Base-by-base conservation (phyloP, 768 basidiomycete genomes). In the Leccinum rimulosum region DNA sequence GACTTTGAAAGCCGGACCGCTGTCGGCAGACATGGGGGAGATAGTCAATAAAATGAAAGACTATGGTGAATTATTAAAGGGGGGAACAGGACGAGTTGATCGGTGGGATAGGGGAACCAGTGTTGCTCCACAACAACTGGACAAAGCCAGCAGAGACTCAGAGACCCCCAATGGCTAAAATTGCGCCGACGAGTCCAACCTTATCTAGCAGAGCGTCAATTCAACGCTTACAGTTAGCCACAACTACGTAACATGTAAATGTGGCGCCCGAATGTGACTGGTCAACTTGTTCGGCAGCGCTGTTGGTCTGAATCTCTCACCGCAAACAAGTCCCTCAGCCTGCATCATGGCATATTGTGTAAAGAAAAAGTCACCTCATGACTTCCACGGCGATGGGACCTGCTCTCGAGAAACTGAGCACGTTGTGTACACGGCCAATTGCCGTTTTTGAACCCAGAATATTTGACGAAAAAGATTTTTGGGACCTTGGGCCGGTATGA, bases 1-100 rank as follows among this genome's bases (percentile, higher is more conserved):
- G 12, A 67, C 56, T 6, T 36, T 57, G 47, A 27, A 31, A 27
- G 66, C 61, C 4, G 55, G 33, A 2, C 3, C 40, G 45, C 45
- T 35, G 45, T 60, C 36, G 50, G 33, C 6, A 48, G 52, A 3
- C 50, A 50, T 50, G 17, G 17, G 9, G 30, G 7, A n/a, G 25
- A 4, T 60, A 61, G 30, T 4, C 30, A 27, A 17, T 30, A 19
- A 45, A 57, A 61, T 17, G 60, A 62, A 43, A 17, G 54, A 52
- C 52, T 19, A 11, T 15, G 22, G 59, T 54, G 48, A 38, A 43
- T 35, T 35, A 30, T 47, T 47, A 2, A 47, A 12, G 19, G 45
- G n/a, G 17, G 19, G 27, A 25, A 27, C 14, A 48, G 14, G 11
- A 48, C 22, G n/a, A 15, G 14, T 17, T 28, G 48, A 28, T 49